Percentiles rank a stretch among this genome's conserved stretches.
phyloP scores from a whole-genome alignment of 805 yeast genomes.

The Candida patagonica region DNA sequence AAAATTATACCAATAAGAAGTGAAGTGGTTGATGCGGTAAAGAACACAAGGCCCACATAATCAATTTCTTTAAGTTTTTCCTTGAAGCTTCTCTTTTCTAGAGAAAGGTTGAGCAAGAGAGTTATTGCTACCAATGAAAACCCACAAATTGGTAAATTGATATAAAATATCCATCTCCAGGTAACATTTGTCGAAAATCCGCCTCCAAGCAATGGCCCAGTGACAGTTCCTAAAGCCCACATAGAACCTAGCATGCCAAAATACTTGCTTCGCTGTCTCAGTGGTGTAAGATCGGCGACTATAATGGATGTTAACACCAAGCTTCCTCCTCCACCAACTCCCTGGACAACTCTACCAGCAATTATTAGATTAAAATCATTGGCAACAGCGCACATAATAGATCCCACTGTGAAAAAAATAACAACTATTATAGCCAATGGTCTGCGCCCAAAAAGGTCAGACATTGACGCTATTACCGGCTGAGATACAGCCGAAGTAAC shows the following conservation, averaged over 20 bases:
- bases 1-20: conserved; percentile 42
- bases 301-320: conserved; percentile 43
- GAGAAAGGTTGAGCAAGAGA: conserved; percentile 39
- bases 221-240: conserved; percentile 25
- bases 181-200: conserved; percentile 46
- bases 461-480: conserved; percentile 10
- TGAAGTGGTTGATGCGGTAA: conserved; percentile 37
- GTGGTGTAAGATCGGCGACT: conserved; percentile 44
- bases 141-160: conserved; percentile 62
- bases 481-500: conserved; percentile 17
- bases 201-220: conserved; percentile 62
- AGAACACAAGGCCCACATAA: conserved; percentile 38
- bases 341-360: conserved; percentile 55
- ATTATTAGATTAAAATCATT: conserved; percentile 50
- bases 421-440: conserved; percentile 40
- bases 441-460: conserved; percentile 33
- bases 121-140: conserved; percentile 32
- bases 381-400: conserved; percentile 48
- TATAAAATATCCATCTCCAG: conserved; percentile 76
- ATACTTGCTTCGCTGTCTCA: conserved; percentile 45
- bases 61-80: conserved; percentile 38
- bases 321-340: conserved; percentile 48
- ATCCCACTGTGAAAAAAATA: conserved; percentile 51
- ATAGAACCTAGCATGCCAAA: conserved; percentile 35
- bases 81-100: conserved; percentile 32